phyloP scores from a whole-genome alignment of 1,284 basidiomycete genomes.

The Laetiporus sulphureus region DNA sequence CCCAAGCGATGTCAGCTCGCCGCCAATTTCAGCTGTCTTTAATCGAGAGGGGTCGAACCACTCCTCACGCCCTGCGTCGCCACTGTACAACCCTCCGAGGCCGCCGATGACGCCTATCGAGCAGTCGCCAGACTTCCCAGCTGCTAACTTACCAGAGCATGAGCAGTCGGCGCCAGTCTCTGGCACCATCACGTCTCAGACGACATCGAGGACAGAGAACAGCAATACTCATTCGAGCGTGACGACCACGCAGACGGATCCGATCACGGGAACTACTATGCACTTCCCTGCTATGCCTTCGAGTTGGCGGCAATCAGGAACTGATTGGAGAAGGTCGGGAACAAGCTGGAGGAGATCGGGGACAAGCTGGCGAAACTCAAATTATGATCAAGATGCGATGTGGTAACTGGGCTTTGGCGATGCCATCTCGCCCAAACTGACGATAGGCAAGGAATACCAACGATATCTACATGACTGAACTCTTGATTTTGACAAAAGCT shows the following conservation, averaged over 20 bases:
- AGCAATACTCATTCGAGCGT: slow-evolving; percentile 25
- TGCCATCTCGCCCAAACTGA: no score
- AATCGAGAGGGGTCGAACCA: slow-evolving; percentile 11
- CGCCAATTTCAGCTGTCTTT: slow-evolving; percentile 28
- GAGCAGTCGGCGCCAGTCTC: slow-evolving; percentile 7
- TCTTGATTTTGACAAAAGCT: no score
- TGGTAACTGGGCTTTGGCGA: no score
- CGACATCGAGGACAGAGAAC: slow-evolving; percentile 18
- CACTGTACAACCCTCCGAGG: slow-evolving; percentile 4
- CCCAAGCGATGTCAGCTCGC: slow-evolving; percentile 22
- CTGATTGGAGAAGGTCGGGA: no score
- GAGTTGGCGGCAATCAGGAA: no score
- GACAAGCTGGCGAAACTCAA: no score
- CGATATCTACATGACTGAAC: no score
- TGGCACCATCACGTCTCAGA: slow-evolving; percentile 23
- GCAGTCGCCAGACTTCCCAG: slow-evolving; percentile 6
- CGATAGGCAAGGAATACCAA: no score
- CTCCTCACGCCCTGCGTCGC: slow-evolving; percentile 11
- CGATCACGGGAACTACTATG: slow-evolving; percentile 27
- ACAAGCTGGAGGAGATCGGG: no score
- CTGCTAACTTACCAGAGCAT: slow-evolving; percentile 6
- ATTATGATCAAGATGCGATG: no score
- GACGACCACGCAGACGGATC: slow-evolving; percentile 29
- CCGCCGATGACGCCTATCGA: slow-evolving; percentile 7
- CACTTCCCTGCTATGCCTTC: slow-evolving; percentile 27